These are phyloP conservation scores for Kwoniella mangroviensis DNA, from an alignment of 768 basidiomycete species.

Conservation along the genomic window DNA sequence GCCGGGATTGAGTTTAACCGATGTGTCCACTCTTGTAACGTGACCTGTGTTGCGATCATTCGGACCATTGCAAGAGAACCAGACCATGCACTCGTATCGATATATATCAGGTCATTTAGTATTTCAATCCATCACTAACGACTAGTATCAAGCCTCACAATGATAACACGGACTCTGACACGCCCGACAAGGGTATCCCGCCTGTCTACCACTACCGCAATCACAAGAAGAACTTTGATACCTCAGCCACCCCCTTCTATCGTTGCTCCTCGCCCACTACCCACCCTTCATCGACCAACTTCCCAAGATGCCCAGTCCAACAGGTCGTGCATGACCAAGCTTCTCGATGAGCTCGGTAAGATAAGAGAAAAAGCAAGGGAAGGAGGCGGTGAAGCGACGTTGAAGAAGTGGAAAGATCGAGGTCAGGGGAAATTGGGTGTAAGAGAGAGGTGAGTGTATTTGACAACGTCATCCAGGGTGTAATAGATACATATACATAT, in stretches of 20 bases:
- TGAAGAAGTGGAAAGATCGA: slow-evolving; percentile 44
- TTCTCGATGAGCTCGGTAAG: slow-evolving; percentile 18
- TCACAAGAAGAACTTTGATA: slow-evolving; percentile 37
- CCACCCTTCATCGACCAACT: slow-evolving; percentile 23
- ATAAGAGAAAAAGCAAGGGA: slow-evolving; percentile 37
- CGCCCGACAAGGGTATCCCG: not conserved
- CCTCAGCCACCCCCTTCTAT: slow-evolving; percentile 37
- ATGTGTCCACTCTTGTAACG: slow-evolving; percentile 16
- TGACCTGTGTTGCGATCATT: slow-evolving; percentile 1
- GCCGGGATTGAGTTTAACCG: slow-evolving; percentile 1
- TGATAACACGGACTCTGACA: not conserved
- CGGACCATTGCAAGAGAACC: too few relatives aligned
- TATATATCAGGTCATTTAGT: too few relatives aligned
- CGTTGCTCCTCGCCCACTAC: slow-evolving; percentile 37
- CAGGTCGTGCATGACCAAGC: slow-evolving; percentile 28
- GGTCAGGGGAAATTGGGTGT: slow-evolving; percentile 43
- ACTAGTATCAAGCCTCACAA: not conserved
- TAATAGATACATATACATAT: too few relatives aligned
- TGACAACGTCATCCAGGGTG: too few relatives aligned
- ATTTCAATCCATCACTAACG: not conserved
- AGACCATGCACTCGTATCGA: too few relatives aligned
- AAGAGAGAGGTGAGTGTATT: slow-evolving; percentile 40
- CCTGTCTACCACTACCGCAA: not conserved
- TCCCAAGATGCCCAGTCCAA: slow-evolving; percentile 39
- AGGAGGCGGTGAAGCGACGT: slow-evolving; percentile 40